Evolutionary conservation across 139 green algal species (phyloP).

Genomic region (Chlamydomonas applanata): DNA sequence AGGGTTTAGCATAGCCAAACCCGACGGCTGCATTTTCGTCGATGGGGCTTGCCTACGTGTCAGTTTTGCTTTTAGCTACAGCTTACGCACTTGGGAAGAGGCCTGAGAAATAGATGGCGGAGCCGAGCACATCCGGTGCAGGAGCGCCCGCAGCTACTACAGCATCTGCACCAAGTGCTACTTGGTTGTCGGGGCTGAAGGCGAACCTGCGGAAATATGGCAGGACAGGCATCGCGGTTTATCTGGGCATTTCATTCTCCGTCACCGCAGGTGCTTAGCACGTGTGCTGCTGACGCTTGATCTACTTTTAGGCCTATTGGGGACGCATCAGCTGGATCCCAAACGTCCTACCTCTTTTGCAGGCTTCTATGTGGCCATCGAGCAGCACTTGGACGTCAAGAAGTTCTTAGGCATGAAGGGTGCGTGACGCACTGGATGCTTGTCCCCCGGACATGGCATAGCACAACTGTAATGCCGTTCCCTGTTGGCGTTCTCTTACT

Average conservation of each 20-base stretch:
- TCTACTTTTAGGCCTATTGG: background rate
- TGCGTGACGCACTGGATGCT: constrained; percentile 1
- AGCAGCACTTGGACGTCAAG: constrained; percentile 53
- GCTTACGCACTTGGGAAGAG: too few species aligned
- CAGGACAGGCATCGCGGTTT: constrained; percentile 42
- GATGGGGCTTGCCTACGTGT: too few species aligned
- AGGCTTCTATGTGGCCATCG: constrained; percentile 61
- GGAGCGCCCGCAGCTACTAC: background rate
- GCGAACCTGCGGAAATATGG: constrained; percentile 51
- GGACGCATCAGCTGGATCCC: background rate
- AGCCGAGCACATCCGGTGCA: too few species aligned
- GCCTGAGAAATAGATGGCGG: too few species aligned
- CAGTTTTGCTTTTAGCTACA: too few species aligned
- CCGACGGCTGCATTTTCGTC: too few species aligned
- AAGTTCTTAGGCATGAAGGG: constrained; percentile 40
- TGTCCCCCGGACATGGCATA: background rate
- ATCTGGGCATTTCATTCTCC: constrained; percentile 47
- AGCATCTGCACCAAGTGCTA: background rate
- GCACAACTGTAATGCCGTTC: background rate
- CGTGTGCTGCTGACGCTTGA: background rate
- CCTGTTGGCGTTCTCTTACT: too few species aligned
- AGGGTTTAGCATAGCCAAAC: too few species aligned
- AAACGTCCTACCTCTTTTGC: background rate
- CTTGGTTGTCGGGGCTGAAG: constrained; percentile 17
- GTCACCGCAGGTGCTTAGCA: constrained; percentile 42